Evolutionary conservation across 257 asterid species (phyloP).

Genomic region (Linderniella brevidens): DNA sequence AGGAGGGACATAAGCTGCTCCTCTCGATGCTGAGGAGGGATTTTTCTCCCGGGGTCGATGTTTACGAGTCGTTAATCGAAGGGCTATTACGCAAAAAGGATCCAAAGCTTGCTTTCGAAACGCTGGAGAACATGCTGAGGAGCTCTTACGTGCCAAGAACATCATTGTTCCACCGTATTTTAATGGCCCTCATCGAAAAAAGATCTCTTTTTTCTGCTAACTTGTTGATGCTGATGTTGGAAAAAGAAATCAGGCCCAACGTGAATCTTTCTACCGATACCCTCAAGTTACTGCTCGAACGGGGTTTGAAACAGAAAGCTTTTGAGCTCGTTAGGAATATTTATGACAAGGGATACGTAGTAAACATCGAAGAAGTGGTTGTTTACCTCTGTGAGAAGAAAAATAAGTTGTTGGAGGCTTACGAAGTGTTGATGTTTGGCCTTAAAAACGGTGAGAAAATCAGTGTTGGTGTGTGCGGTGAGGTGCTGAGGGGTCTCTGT

Average conservation of each 20-base stretch:
- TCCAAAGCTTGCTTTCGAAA: slow-evolving; percentile 37
- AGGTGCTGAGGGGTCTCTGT: slow-evolving; percentile 26
- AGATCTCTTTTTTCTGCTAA: slow-evolving; percentile 36
- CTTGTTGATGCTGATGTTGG: slow-evolving; percentile 47
- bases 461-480: too few species aligned
- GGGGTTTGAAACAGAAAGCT: slow-evolving; percentile 25
- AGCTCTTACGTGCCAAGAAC: slow-evolving; percentile 47
- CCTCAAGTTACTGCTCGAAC: slow-evolving; percentile 24
- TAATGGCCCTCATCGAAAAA: slow-evolving; percentile 32
- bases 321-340: slow-evolving; percentile 30
- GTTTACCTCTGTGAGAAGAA: slow-evolving; percentile 32
- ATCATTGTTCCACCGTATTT: slow-evolving; percentile 44
- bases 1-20: slow-evolving; percentile 42
- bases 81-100: slow-evolving; percentile 35
- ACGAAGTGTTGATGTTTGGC: slow-evolving; percentile 27
- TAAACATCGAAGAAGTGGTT: slow-evolving; percentile 34
- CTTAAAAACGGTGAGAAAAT: slow-evolving; percentile 28
- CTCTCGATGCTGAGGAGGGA: slow-evolving; percentile 61
- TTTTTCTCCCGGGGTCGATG: slow-evolving; percentile 33
- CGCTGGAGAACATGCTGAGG: slow-evolving; percentile 52
- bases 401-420: slow-evolving; percentile 31
- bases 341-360: slow-evolving; percentile 34
- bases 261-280: slow-evolving; percentile 47
- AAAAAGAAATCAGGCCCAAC: slow-evolving; percentile 43
- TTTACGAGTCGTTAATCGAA: slow-evolving; percentile 37